A percentile compares a stretch with the other conserved stretches of the same genome.
These are phyloP conservation scores for Alternaria brassicicola DNA, from an alignment of 2,329 filamentous ascomycete species.

Conservation along the genomic window DNA sequence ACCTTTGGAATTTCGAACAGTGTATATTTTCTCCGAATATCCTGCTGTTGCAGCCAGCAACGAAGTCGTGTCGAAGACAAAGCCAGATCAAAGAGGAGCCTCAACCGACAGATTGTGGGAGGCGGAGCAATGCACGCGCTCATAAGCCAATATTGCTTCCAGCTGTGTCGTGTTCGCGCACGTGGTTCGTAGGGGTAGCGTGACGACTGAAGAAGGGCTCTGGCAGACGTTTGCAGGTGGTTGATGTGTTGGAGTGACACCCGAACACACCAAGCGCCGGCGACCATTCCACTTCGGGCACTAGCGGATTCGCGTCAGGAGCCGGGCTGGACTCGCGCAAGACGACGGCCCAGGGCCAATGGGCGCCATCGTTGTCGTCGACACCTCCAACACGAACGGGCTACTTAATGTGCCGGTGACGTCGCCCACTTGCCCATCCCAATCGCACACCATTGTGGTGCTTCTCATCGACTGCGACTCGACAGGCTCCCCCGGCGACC, in stretches of 20 bases:
- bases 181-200: too few species aligned
- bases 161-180: too few species aligned
- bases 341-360: conserved; percentile 11
- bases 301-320: conserved; percentile 16
- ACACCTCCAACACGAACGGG: conserved; percentile 9
- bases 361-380: conserved; percentile 6
- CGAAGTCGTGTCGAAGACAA: background rate
- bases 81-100: background rate
- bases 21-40: background rate
- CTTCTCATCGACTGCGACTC: background rate
- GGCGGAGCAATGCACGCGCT: too few species aligned
- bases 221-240: background rate
- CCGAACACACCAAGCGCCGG: conserved; percentile 7
- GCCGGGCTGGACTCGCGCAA: conserved; percentile 17
- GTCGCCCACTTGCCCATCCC: conserved; percentile 11
- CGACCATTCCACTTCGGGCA: conserved; percentile 1
- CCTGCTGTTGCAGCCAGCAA: background rate
- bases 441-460: conserved; percentile 3
- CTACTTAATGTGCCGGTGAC: conserved; percentile 20
- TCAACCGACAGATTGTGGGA: too few species aligned
- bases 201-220: background rate
- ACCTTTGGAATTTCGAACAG: background rate
- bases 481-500: conserved; percentile 1
- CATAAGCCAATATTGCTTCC: too few species aligned
- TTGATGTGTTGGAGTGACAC: background rate